Percentiles rank a stretch among this genome's conserved stretches.
phyloP scores from a whole-genome alignment of 2,329 filamentous ascomycete genomes.

The Neonectria hederae region DNA sequence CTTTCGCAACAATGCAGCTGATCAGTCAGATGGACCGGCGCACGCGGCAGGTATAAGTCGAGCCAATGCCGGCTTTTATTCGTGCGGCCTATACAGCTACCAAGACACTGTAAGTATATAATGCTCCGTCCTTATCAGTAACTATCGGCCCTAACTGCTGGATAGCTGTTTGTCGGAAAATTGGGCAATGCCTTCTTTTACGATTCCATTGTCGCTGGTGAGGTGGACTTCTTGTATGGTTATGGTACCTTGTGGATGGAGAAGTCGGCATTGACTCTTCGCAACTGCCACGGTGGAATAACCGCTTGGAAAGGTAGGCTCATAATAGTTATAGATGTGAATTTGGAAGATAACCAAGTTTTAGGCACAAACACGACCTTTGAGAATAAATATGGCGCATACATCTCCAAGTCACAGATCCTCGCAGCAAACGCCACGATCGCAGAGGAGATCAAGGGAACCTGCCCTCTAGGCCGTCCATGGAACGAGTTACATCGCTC shows the following conservation, averaged over 20 bases:
- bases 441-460: conserved; percentile 47
- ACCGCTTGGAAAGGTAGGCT: conserved; percentile 68
- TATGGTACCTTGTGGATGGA: conserved; percentile 73
- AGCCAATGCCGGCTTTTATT: conserved; percentile 74
- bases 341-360: background rate
- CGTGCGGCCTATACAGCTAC: conserved; percentile 72
- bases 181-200: conserved; percentile 73
- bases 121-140: no score
- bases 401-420: conserved; percentile 66
- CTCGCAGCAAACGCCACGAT: conserved; percentile 63
- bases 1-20: conserved; percentile 68
- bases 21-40: conserved; percentile 61
- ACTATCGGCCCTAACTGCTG: background rate
- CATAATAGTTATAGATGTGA: fast-evolving
- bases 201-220: conserved; percentile 66
- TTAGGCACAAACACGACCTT: conserved; percentile 68
- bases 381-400: conserved; percentile 72
- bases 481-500: conserved; percentile 69
- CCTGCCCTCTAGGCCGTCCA: conserved; percentile 68
- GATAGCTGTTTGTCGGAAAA: conserved; percentile 70
- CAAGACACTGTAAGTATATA: conserved; percentile 66
- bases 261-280: conserved; percentile 61
- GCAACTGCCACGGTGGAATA: conserved; percentile 72
- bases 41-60: conserved; percentile 69
- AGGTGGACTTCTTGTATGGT: conserved; percentile 76